Base-by-base conservation (phyloP, 2,329 filamentous ascomycete species). In the Phaeosphaeriaceae sp. region DNA sequence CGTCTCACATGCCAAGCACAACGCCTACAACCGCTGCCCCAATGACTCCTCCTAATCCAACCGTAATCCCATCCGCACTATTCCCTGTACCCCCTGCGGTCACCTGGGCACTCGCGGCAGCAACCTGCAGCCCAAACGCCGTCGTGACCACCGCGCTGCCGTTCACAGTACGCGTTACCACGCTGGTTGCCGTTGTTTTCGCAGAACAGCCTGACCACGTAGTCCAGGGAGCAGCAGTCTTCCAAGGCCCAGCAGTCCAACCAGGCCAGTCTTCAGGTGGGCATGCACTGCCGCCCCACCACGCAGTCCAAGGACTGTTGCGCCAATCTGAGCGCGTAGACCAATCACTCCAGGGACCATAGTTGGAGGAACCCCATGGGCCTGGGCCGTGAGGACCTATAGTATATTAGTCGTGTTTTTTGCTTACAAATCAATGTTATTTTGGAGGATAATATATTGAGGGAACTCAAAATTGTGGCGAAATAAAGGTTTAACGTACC, bases 201-300 rank as follows among this genome's bases (percentile, higher is more conserved):
- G 63, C 68, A 6, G 63, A 61, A 39, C 72, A 74, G 0, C 53
- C 68, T 3, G 39, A 45, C 72, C 72, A 74, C 4, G 56, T 66
- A 5, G 67, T 72, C 71, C 71, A 74, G 2, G 71, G 71, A 12
- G 71, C 67, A 30, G 42, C 43, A 9, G 67, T 73, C 20, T 59
- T 62, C 71, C 71, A 74, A 0, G 65, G 61, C 0, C 70, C 71
- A 0, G 60, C 51, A 6, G 71, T 73, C 71, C 71, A 74, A 3
- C 71, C 71, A 8, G 69, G 67, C 71, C 71, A 74, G 44, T 72
- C 67, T 0, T 60, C 58, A 0, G 55, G 51, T 1, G 71, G 70
- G 29, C 71, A 73, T 3, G 56, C 64, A 12, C 42, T 52, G 28
- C 64, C 67, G 15, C 50, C 69, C 69, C 70, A 74, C 71, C 71